These are phyloP conservation scores for Helotiales sp. DNA, from an alignment of 2,329 filamentous ascomycete species.

Conservation along the genomic window DNA sequence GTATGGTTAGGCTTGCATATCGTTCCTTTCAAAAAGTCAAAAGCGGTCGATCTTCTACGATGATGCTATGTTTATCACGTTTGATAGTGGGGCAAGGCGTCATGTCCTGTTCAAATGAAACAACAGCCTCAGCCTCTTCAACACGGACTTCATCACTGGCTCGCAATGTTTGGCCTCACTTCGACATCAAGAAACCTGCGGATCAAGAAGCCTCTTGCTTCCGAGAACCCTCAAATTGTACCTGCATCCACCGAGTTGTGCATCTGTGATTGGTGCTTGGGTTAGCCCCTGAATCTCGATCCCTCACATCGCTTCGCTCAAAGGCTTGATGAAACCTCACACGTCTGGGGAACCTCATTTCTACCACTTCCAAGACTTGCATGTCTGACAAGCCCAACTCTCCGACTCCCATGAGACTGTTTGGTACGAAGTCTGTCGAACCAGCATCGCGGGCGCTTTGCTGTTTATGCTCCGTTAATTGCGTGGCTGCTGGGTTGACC, in stretches of 20 bases:
- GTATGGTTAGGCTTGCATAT: background rate
- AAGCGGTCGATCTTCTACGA: background rate
- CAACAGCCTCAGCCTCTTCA: background rate
- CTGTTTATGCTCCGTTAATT: constrained; percentile 14
- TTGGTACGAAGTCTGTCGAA: constrained; percentile 26
- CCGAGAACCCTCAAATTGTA: constrained; percentile 1
- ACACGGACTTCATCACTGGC: constrained; percentile 9
- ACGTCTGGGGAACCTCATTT: constrained; percentile 26
- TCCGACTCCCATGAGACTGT: constrained; percentile 40
- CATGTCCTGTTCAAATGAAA: constrained; percentile 20
- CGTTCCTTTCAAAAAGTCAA: background rate
- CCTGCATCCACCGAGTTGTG: background rate
- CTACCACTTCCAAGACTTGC: constrained; percentile 19
- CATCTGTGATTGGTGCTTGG: constrained; percentile 11
- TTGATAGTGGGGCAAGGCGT: constrained; percentile 10
- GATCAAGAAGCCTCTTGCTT: constrained; percentile 5
- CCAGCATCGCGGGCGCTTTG: constrained; percentile 14
- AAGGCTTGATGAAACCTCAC: constrained; percentile 30
- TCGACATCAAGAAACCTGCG: constrained; percentile 8
- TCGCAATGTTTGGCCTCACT: constrained; percentile 24
- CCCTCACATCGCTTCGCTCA: constrained; percentile 25
- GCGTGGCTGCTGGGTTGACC: constrained; percentile 1
- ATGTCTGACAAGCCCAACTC: constrained; percentile 32
- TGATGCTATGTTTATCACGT: constrained; percentile 5
- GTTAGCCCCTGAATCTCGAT: constrained; percentile 11